A percentile compares a stretch with the other conserved stretches of the same genome.
These are phyloP conservation scores for Cercis canadensis DNA, from an alignment of 306 rosid species.

Conservation along the genomic window DNA sequence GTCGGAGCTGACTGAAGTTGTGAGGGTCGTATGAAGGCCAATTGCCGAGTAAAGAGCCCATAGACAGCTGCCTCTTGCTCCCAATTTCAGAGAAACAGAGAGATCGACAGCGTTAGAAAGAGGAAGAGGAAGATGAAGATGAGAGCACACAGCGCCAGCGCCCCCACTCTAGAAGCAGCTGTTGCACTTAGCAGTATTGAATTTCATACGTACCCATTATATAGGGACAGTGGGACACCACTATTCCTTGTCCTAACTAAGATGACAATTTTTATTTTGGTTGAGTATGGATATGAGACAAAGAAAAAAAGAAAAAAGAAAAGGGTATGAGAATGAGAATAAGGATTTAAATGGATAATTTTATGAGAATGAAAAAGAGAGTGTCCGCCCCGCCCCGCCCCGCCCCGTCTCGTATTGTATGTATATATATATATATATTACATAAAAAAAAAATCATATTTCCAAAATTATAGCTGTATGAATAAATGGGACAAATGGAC, in stretches of 20 bases:
- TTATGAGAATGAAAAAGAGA: no score
- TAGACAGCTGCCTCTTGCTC: constrained; percentile 35
- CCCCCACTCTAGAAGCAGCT: constrained; percentile 30
- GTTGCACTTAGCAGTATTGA: constrained; percentile 11
- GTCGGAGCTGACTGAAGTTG: constrained; percentile 93
- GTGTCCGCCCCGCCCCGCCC: no score
- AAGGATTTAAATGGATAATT: no score
- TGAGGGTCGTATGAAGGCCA: constrained; percentile 91
- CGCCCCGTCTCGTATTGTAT: no score
- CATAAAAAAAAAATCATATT: no score
- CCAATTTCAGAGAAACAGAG: constrained; percentile 26
- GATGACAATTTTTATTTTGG: no score
- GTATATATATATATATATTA: no score
- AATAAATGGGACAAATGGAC: no score
- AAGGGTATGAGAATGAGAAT: no score
- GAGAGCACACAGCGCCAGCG: constrained; percentile 23
- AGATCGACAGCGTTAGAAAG: constrained; percentile 16
- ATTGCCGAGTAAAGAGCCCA: constrained; percentile 89
- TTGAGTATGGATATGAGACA: no score
- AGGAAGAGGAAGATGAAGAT: background rate
- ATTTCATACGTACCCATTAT: constrained; percentile 31
- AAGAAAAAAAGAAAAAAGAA: no score
- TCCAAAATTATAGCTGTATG: no score
- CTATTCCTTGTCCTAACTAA: constrained; percentile 27
- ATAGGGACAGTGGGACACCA: background rate